These are phyloP conservation scores for Dictyostelium purpureum DNA, from an alignment of 78 protist species.

Conservation along the genomic window DNA sequence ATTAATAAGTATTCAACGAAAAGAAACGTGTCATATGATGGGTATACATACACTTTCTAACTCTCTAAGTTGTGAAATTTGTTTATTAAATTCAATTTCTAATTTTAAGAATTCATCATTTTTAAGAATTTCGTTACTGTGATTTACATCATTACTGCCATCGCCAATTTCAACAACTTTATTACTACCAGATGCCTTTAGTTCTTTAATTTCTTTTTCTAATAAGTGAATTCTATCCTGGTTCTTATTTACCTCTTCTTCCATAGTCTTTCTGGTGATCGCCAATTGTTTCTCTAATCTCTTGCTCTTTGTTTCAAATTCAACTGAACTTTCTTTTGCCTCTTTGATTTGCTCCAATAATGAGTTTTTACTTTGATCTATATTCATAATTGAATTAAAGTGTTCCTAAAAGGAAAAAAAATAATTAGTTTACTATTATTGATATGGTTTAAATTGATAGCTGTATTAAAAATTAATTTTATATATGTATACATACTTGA, in stretches of 20 bases:
- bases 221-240: neutral
- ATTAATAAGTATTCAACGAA: neutral
- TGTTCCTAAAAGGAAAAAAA: neutral
- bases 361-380: neutral
- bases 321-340: constrained; percentile 16
- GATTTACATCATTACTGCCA: neutral
- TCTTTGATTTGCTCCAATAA: neutral
- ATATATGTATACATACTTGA: neutral
- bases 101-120: neutral
- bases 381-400: neutral
- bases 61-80: neutral
- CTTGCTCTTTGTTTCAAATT: constrained; percentile 25
- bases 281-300: constrained; percentile 34
- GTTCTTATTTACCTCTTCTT: constrained; percentile 33
- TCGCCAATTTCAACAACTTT: neutral
- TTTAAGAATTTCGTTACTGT: neutral
- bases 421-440: neutral
- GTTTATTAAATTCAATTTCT: constrained; percentile 21
- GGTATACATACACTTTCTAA: neutral
- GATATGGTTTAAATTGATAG: neutral
- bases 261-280: neutral
- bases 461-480: neutral
- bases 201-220: neutral
- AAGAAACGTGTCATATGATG: no score
- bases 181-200: neutral